Evolutionary conservation across 371 early-diverging fungal genomes (phyloP).

Genomic region (Mucor lusitanicus): DNA sequence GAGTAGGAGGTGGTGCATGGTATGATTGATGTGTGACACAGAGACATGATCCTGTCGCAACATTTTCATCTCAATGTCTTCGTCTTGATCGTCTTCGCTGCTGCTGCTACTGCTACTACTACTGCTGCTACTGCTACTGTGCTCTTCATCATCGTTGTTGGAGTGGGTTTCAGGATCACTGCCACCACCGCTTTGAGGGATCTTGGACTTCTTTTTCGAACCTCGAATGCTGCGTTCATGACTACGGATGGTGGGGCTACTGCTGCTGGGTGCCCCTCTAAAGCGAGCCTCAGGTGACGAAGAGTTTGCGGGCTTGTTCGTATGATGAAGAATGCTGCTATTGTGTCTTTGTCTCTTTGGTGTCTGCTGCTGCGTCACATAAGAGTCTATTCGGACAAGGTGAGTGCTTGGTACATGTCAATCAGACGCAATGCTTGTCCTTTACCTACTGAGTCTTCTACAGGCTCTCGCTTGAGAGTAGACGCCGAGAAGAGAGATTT

Average conservation of each 20-base stretch:
- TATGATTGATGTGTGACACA: constrained; percentile 8
- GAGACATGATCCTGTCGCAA: background rate
- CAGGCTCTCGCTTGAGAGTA: constrained; percentile 20
- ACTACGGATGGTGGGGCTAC: background rate
- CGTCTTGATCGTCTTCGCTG: constrained; percentile 1
- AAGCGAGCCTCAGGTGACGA: background rate
- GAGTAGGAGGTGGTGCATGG: background rate
- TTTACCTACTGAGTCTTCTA: constrained; percentile 3
- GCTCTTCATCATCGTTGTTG: background rate
- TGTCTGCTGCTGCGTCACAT: background rate
- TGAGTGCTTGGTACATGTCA: background rate
- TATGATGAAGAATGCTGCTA: background rate
- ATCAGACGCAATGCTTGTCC: background rate
- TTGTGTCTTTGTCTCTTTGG: background rate
- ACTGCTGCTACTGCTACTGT: background rate
- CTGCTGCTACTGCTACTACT: constrained; percentile 12
- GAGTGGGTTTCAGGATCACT: background rate
- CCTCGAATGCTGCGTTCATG: background rate
- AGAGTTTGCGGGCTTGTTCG: background rate
- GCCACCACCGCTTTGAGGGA: background rate
- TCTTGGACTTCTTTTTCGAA: background rate
- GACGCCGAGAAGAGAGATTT: constrained; percentile 26
- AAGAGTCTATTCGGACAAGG: background rate
- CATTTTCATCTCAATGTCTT: constrained; percentile 2
- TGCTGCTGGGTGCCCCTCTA: background rate